Base-by-base conservation (phyloP, 139 green algal genomes). In the Zygnema circumcarinatum region DNA sequence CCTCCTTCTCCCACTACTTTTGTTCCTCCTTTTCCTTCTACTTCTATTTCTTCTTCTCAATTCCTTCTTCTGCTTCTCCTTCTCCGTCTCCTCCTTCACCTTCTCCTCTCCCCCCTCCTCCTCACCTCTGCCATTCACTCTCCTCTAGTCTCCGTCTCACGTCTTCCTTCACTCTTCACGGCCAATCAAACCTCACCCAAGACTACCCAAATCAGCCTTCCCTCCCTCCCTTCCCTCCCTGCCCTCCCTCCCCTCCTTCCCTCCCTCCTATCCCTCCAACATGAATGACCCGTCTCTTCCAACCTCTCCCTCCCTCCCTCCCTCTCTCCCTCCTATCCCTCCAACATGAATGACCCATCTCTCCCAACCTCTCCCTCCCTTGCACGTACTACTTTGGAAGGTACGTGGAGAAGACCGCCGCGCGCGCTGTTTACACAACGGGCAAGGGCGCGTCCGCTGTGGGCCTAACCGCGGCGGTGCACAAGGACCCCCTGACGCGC, bases 381-480 rank as follows among this genome's bases (percentile, higher is more conserved):
- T 22, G 20, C 21, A 29, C 2, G n/a, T 1, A 21, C 41, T 29
- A n/a, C n/a, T n/a, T n/a, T n/a, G n/a, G n/a, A n/a, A 90, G 79
- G 79, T 99, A 99, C 86, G 90, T 98, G 0, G 96, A 99, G 93
- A 97, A 97, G 89, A 96, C 95, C 16, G 95, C 97, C 0, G 84
- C 95, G 67, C 92, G 97, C 20, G 95, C 95, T 0, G 96, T 99
- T 35, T 99, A 98, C 92, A 98, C 97, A 32, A 99, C 97, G 36
- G 97, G 97, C 90, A 99, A 99, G 94, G 97, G 97, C 36, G 97
- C 97, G 2, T 96, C 92, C 1, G 97, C 97, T 0, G 97, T 99
- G 81, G 97, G 97, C 88, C 93, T 99, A 54, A 99, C 97, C 0
- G 97, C 97, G 1, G 92, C 94, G 0, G 97, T 99, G 54, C 95